Conservation (phyloP, 2,329 filamentous ascomycete genomes). For the Zymoseptoria tritici region DNA sequence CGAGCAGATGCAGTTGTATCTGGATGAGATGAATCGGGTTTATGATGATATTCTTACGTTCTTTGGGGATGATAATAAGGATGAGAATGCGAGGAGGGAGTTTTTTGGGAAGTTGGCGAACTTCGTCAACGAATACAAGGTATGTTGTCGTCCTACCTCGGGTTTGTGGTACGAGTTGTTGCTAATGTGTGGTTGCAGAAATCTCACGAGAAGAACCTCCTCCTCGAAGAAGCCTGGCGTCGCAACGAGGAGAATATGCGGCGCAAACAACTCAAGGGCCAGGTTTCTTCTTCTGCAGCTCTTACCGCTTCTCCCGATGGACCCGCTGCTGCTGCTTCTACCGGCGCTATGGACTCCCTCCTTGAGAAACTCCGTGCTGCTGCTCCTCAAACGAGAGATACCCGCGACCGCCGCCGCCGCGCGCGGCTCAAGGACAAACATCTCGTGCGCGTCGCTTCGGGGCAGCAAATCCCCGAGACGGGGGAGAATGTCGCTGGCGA, state of each 20-base stretch:
- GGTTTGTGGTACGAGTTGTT: slow-evolving; percentile 2
- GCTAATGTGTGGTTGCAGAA: slow-evolving; percentile 43
- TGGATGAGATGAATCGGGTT: slow-evolving; percentile 84
- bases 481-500: slow-evolving; percentile 26
- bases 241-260: slow-evolving; percentile 90
- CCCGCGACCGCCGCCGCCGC: slow-evolving; percentile 78
- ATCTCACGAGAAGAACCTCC: slow-evolving; percentile 85
- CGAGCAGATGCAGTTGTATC: slow-evolving; percentile 86
- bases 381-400: slow-evolving; percentile 80
- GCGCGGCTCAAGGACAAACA: slow-evolving; percentile 85
- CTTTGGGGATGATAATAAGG: slow-evolving; percentile 86
- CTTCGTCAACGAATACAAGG: slow-evolving; percentile 89
- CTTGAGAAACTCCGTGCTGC: slow-evolving; percentile 92
- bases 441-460: slow-evolving; percentile 80
- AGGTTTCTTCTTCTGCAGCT: slow-evolving; percentile 44
- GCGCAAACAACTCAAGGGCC: slow-evolving; percentile 67
- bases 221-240: slow-evolving; percentile 70
- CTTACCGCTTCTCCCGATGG: slow-evolving; percentile 30
- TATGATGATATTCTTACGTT: slow-evolving; percentile 96
- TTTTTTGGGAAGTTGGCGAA: slow-evolving; percentile 91
- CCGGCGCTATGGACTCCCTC: slow-evolving; percentile 91
- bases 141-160: slow-evolving; percentile 20
- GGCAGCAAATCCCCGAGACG: slow-evolving; percentile 74
- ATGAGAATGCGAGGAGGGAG: slow-evolving; percentile 87
- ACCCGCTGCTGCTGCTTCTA: slow-evolving; percentile 51